Conservation (phyloP, 345 rosid genomes). For the Brassica juncea region DNA sequence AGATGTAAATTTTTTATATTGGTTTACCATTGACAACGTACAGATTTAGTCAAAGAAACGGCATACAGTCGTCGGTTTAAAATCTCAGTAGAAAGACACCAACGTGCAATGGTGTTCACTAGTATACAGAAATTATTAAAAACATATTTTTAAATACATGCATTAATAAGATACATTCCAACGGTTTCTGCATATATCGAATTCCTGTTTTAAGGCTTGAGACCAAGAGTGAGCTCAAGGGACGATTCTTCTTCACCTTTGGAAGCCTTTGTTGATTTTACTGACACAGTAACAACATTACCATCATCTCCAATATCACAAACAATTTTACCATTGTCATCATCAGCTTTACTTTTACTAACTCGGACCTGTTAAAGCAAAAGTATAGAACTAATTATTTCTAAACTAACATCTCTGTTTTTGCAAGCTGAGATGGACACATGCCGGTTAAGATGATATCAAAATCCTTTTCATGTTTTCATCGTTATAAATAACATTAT, state of each 20-base stretch:
- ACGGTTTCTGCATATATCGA: not conserved
- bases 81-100: not conserved
- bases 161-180: slow-evolving; percentile 13
- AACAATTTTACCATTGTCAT: slow-evolving; percentile 9
- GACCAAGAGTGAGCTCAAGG: slow-evolving; percentile 39
- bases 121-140: not conserved
- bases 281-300: slow-evolving; percentile 15
- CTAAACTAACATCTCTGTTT: not conserved
- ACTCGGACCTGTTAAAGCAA: slow-evolving; percentile 18
- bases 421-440: not conserved
- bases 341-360: slow-evolving; percentile 18
- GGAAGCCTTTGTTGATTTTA: slow-evolving; percentile 11
- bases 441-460: not conserved
- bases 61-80: not conserved
- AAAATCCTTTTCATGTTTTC: not conserved
- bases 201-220: slow-evolving; percentile 4
- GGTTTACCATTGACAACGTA: not conserved
- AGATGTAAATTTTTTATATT: not conserved
- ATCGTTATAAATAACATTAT: not conserved
- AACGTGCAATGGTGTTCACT: not conserved
- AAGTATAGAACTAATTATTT: not conserved
- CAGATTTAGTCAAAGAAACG: not conserved
- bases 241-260: slow-evolving; percentile 23
- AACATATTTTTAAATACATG: not conserved
- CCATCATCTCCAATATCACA: not conserved